Evolutionary conservation across 345 rosid species (phyloP), one percentile per base, ranked within the genome.

Genomic region (Sisymbrium irio): DNA sequence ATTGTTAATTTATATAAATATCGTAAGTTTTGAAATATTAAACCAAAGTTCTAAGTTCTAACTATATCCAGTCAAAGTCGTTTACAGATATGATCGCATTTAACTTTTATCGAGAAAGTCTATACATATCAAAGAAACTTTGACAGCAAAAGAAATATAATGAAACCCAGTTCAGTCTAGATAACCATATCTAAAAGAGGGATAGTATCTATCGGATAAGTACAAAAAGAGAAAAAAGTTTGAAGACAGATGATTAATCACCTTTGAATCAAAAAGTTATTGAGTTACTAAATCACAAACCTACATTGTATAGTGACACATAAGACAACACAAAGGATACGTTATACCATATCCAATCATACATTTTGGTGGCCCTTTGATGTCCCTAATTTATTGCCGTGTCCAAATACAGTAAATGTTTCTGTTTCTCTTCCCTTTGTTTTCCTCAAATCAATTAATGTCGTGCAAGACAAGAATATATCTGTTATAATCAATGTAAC

Each of bases 271-370:
- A 44, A 28, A 18, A 5, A 10, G 19, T 18, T 27, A 60, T 62
- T 46, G 50, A 45, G 30, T 60, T 32, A 41, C 32, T 36, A 59
- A 19, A 39, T n/a, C 57, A 75, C 33, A 51, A 67, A 60, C 58
- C 32, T 62, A 69, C 75, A 69, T 44, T 76, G 70, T 69, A 69
- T 69, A 46, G 53, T 69, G 65, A 75, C 71, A 75, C 73, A 76
- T 62, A 69, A 62, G 71, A 76, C 79, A 76, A 45, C 65, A 76
- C 79, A 76, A 54, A 67, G 18, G 58, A 68, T 62, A 69, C 73
- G 45, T 22, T 37, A 28, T 28, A 51, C 72, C 57, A 33, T 35
- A 67, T 67, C 62, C 64, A 69, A 76, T 76, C 65, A 76, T 69
- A 69, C 19, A 45, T 69, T 63, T 45, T 54, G 41, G 79, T 76